Base-by-base conservation (phyloP, 176 grass and related monocot genomes). In the Lolium perenne region DNA sequence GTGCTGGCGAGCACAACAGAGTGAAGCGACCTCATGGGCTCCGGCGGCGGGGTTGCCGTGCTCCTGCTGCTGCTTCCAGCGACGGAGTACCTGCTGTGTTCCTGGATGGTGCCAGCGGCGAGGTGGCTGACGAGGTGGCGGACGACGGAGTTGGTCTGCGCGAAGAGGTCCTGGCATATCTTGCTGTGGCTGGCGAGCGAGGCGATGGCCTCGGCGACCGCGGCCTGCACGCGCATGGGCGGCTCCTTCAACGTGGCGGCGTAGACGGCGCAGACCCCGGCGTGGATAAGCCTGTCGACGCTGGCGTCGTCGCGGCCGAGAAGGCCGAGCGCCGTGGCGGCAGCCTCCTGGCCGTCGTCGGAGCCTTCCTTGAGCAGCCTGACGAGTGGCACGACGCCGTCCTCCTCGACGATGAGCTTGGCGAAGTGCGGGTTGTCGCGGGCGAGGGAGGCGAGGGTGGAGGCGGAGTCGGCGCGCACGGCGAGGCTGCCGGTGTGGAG, bases 321-420 rank as follows among this genome's bases (percentile, higher is more conserved):
- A 1, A 82, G 56, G 0, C 94, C 92, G 59, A 99, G 74, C 79
- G 97, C 97, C 53, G 46, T 84, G 21, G 90, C 94, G 2, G 97
- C 94, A 74, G 81, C 84, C 86, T 93, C 92, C 83, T 86, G 90
- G 6, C 84, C 94, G n/a, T 99, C 92, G 2, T 91, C 90, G 79
- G 88, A 64, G 61, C 90, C 94, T 51, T 99, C 97, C 82, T 99
- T 96, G 35, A 99, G 65, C 48, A 99, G 79, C 71, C 80, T 91
- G 32, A 99, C 87, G 38, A 99, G 92, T 1, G 97, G 97, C 32
- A 38, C 77, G 11, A 99, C 89, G 29, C 97, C 97, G 47, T 94
- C 97, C 87, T 99, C 97, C 80, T 96, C 90, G 77, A 99, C 90
- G 83, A 99, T 99, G 77, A 56, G 82, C 84, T 92, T 94, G 71